Percentiles rank a stretch among this genome's conserved stretches.
Conservation (phyloP, 192 early-diverging fungal genomes). For the Phlyctochytrium planicorne region DNA sequence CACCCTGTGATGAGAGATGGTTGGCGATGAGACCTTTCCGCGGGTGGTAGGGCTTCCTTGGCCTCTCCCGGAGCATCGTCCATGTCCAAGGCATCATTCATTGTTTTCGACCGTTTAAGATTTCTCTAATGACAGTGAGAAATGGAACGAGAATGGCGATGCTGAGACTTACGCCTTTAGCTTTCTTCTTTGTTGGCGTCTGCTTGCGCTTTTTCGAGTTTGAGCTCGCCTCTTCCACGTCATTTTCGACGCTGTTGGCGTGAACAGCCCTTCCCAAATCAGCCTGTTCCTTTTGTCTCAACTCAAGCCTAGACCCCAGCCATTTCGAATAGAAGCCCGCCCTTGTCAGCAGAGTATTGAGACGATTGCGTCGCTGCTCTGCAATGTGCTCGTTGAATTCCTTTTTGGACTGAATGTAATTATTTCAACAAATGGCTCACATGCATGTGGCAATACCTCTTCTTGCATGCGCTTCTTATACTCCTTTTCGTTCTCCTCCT, state of each 20-base stretch:
- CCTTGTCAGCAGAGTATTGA: conserved; percentile 78
- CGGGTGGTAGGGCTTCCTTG: neutral
- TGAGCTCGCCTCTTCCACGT: conserved; percentile 18
- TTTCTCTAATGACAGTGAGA: no score
- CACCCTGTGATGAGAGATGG: conserved; percentile 36
- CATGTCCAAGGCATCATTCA: no score
- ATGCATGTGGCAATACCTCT: conserved; percentile 14
- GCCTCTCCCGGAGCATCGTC: neutral
- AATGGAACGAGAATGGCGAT: no score
- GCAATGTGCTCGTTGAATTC: conserved; percentile 33
- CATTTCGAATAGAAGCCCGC: conserved; percentile 80
- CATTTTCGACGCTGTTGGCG: conserved; percentile 4
- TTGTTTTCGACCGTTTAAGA: no score
- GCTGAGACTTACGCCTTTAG: no score
- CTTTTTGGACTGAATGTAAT: conserved; percentile 10
- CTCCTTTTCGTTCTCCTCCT: conserved; percentile 42
- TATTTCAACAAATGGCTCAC: neutral
- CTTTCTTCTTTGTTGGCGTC: neutral
- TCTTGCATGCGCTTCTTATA: conserved; percentile 43
- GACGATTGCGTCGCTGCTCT: conserved; percentile 67
- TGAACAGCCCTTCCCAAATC: conserved; percentile 4
- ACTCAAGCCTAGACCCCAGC: conserved; percentile 72
- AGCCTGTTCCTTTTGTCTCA: conserved; percentile 62
- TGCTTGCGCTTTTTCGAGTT: neutral
- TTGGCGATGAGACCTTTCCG: conserved; percentile 17